Conservation (phyloP, 2,329 filamentous ascomycete genomes). For the Aaosphaeria pasadenensis region DNA sequence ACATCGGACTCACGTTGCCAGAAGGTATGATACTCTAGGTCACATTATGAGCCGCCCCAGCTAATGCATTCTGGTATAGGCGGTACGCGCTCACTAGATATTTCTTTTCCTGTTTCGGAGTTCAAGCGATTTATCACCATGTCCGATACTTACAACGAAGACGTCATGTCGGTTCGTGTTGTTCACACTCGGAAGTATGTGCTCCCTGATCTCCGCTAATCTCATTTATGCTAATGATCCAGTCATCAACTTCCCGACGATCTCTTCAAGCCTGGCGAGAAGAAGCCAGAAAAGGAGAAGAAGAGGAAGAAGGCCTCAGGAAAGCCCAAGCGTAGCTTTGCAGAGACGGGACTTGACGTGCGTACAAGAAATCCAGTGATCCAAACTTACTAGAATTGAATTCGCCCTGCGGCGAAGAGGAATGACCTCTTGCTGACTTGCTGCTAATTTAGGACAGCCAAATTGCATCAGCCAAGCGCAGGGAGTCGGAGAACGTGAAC, state of each 20-base stretch:
- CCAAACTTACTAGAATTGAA: slow-evolving; percentile 12
- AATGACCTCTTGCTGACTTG: slow-evolving; percentile 29
- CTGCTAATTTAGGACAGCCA: slow-evolving; percentile 37
- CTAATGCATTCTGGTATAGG: slow-evolving; percentile 15
- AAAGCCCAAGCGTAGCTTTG: slow-evolving; percentile 42
- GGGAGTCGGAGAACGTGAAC: slow-evolving; percentile 26
- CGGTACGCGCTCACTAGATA: slow-evolving; percentile 70
- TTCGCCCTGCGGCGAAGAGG: slow-evolving; percentile 14
- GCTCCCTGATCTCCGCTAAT: not conserved
- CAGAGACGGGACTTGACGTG: slow-evolving; percentile 47
- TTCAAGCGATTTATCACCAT: slow-evolving; percentile 80
- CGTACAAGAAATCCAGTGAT: slow-evolving; percentile 24
- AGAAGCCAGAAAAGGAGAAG: slow-evolving; percentile 42
- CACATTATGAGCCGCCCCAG: not conserved
- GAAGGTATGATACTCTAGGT: slow-evolving; percentile 57
- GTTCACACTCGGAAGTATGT: slow-evolving; percentile 83
- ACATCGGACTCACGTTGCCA: slow-evolving; percentile 80
- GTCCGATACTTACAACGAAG: slow-evolving; percentile 71
- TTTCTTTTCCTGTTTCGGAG: slow-evolving; percentile 76
- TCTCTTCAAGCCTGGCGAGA: slow-evolving; percentile 79
- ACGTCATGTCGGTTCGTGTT: slow-evolving; percentile 76
- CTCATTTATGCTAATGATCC: slow-evolving; percentile 16
- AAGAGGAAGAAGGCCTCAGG: slow-evolving; percentile 26
- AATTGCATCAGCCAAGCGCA: slow-evolving; percentile 30
- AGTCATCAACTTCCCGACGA: slow-evolving; percentile 88